Base-by-base conservation (phyloP, 2,329 filamentous ascomycete species). In the Penicillium sp. region DNA sequence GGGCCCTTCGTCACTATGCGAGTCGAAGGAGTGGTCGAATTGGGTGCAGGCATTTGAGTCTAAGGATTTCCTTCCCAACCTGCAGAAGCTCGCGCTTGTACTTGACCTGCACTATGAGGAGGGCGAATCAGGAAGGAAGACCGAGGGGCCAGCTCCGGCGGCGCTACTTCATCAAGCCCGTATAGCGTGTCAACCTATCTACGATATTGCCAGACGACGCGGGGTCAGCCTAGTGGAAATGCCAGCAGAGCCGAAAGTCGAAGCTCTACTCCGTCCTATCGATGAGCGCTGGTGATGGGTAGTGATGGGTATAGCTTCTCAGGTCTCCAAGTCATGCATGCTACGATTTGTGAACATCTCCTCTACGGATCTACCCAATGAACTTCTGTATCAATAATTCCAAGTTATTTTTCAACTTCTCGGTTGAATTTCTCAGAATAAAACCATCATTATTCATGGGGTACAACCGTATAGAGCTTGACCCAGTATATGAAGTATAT, bases 21-120 rank as follows among this genome's bases (percentile, higher is more conserved):
- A 37, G 26, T 69, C 65, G 4, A 48, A 58, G 1, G 46, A 66
- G 4, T 72, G 71, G 70, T 1, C 55, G 1, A 60, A 68, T 22
- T 72, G 71, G 69, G 26, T 71, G 11, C 43, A 54, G 6, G 53
- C 69, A 2, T 74, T 74, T 35, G 52, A 58, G 11, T 65, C 65
- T 7, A 19, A 28, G 1, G 55, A 59, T 0, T 72, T 66, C 38
- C 57, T 72, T 4, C 68, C 68, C 1, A 60, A 68, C 1, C 51
- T 73, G 14, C 51, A 67, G 38, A 55, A 52, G 8, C 52, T 73
- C 8, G 67, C 64, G 5, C 69, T 70, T n/a, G 65, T 68, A 5
- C 57, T 72, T 1, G 70, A 72, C 59, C 48, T 71, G 10, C 38
- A 67, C 35, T 68, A 65, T 28, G 48, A 57, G 30, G 7, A 22